Evolutionary conservation across 306 rosid species (phyloP).

Genomic region (Argentina anserina): DNA sequence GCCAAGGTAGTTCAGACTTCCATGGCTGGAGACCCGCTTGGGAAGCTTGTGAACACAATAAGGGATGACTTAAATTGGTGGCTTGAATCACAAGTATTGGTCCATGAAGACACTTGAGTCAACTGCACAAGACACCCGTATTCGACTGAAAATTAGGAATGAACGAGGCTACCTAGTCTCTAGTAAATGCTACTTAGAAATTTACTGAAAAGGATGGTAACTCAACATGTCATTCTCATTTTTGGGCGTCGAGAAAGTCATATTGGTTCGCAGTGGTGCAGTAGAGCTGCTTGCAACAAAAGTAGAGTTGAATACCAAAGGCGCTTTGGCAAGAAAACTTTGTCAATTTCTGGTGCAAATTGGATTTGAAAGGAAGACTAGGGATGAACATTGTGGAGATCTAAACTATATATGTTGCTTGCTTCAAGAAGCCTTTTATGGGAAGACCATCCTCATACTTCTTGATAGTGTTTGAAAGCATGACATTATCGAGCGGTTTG

Average conservation of each 20-base stretch:
- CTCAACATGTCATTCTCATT: constrained; percentile 17
- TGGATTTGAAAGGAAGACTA: constrained; percentile 31
- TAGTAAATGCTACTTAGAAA: constrained; percentile 22
- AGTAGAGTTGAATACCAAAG: constrained; percentile 22
- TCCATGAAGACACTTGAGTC: constrained; percentile 20
- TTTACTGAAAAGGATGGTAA: constrained; percentile 21
- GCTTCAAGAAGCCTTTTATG: constrained; percentile 34
- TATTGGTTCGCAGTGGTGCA: constrained; percentile 42
- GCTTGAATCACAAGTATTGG: constrained; percentile 27
- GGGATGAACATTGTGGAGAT: constrained; percentile 24
- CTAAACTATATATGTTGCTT: constrained; percentile 25
- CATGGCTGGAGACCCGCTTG: constrained; percentile 30
- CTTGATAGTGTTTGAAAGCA: constrained; percentile 39
- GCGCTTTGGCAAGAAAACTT: constrained; percentile 28
- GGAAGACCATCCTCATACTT: constrained; percentile 29
- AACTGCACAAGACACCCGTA: constrained; percentile 15
- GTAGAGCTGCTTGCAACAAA: constrained; percentile 32
- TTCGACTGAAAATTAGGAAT: constrained; percentile 22
- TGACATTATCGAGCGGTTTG: constrained; percentile 28
- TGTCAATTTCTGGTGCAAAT: constrained; percentile 27
- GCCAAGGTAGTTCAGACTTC: constrained; percentile 27
- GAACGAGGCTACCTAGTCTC: constrained; percentile 32
- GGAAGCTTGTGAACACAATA: constrained; percentile 22
- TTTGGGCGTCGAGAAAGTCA: too few species aligned
- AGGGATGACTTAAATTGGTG: constrained; percentile 30